Base-by-base conservation (phyloP, 352 stramenopile genomes). In the Phytopythium kandeliae region DNA sequence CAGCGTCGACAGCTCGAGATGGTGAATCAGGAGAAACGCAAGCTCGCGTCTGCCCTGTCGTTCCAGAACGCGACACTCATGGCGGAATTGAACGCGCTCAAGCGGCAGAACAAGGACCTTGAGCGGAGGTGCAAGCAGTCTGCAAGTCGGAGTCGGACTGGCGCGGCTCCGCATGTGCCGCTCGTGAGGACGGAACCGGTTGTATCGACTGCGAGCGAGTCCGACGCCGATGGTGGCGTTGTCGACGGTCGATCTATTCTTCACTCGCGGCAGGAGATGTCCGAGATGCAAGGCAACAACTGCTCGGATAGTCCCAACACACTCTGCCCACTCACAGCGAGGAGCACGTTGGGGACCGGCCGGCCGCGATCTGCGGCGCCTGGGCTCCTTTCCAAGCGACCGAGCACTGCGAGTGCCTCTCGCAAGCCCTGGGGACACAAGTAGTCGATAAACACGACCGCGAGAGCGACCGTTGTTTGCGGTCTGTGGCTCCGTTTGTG, bases 31-130 rank as follows among this genome's bases (percentile, higher is more conserved):
- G 78, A 90, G 31, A 85, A 85, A 31, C 74, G 83, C 60, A 88
- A 92, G 53, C 65, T 92, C 12, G 73, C 71, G 30, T 66, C 81
- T 3, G 76, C 78, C 4, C 48, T 92, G 22, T 88, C 78, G 12
- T 86, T 66, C 19, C 78, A 92, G 38, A 92, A 92, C 37, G 44
- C 72, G 0, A 69, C 76, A 19, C 58, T 92, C 6, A 71, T 92
- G 44, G 62, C 63, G 1, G 78, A 92, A 25, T 45, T 90, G 17
- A 89, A 92, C 45, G 58, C 55, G 17, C 51, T 80, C 25, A 78
- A 77, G 16, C 68, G 69, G 28, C 58, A 73, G 24, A 89, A 87
- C 54, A 85, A 85, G 44, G 78, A 89, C 52, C 51, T 92, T n/a
- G 66, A 84, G 36, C 58, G 78, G 25, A 60, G 58, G 52, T 34